Conservation (phyloP, 768 basidiomycete genomes). For the Rhizopogon roseolus region DNA sequence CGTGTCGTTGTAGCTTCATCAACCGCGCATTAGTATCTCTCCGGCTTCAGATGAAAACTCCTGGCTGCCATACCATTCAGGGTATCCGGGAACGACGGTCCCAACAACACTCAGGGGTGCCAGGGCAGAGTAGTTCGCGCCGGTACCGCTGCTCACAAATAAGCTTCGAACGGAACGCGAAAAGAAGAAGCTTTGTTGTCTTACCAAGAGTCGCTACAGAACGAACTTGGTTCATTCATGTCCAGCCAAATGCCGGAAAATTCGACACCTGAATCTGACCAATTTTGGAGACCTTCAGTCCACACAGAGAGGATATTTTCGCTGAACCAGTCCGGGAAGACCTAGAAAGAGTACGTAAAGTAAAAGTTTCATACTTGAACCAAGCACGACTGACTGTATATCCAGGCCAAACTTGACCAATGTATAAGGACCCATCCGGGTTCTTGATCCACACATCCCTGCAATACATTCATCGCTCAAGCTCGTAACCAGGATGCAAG, state of each 20-base stretch:
- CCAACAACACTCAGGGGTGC: conserved; percentile 50
- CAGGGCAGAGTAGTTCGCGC: conserved; percentile 51
- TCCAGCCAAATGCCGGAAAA: conserved; percentile 69
- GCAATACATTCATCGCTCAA: neutral
- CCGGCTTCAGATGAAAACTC: neutral
- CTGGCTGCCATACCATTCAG: conserved; percentile 52
- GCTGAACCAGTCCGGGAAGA: conserved; percentile 61
- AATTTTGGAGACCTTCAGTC: conserved; percentile 55
- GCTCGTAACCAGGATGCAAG: conserved; percentile 9
- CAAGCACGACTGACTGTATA: conserved; percentile 43
- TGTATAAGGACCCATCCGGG: conserved; percentile 64
- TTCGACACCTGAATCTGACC: conserved; percentile 46
- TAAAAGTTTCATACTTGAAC: neutral
- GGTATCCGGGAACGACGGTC: conserved; percentile 50
- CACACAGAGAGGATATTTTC: conserved; percentile 51
- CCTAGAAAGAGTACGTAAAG: conserved; percentile 22
- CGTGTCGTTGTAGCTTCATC: conserved; percentile 53
- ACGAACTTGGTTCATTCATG: conserved; percentile 65
- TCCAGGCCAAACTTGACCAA: conserved; percentile 78
- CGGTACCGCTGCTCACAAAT: conserved; percentile 35
- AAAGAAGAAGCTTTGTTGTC: neutral
- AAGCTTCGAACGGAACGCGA: neutral
- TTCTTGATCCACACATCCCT: conserved; percentile 73
- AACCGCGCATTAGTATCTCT: neutral
- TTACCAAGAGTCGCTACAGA: conserved; percentile 58